A percentile compares a stretch with the other conserved stretches of the same genome.
Conservation (phyloP, 1,284 basidiomycete genomes). For the Austroboletus niveus region DNA sequence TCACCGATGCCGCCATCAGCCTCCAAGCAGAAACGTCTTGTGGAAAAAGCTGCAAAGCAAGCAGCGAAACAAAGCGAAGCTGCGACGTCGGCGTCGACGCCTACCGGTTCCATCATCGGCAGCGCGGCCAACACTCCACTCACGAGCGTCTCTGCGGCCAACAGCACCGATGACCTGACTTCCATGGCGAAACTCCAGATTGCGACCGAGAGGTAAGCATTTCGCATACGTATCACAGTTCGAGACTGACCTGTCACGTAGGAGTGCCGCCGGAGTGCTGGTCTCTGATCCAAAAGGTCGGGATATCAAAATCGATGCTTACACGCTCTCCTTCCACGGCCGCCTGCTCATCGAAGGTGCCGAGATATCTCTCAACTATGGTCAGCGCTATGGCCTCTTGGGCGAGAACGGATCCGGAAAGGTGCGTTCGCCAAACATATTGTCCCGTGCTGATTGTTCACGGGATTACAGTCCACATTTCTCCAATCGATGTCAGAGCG, state of each 20-base stretch:
- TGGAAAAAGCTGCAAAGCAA: slow-evolving; percentile 85
- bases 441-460: slow-evolving; percentile 7
- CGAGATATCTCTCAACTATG: slow-evolving; percentile 92
- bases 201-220: slow-evolving; percentile 77
- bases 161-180: slow-evolving; percentile 69
- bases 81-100: slow-evolving; percentile 52
- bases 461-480: slow-evolving; percentile 53
- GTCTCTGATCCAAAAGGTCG: slow-evolving; percentile 90
- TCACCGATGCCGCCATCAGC: slow-evolving; percentile 68
- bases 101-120: slow-evolving; percentile 62
- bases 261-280: slow-evolving; percentile 88
- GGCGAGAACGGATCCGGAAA: slow-evolving; percentile 99
- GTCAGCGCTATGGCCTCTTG: slow-evolving; percentile 91
- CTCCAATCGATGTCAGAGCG: slow-evolving; percentile 82
- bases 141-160: slow-evolving; percentile 73
- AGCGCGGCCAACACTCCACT: slow-evolving; percentile 72
- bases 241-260: slow-evolving; percentile 30
- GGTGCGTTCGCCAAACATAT: slow-evolving; percentile 48
- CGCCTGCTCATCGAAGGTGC: slow-evolving; percentile 91
- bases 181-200: slow-evolving; percentile 86
- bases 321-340: slow-evolving; percentile 97
- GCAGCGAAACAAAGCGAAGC: slow-evolving; percentile 49
- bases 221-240: background rate
- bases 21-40: slow-evolving; percentile 84
- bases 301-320: slow-evolving; percentile 97